Conservation (phyloP, 768 basidiomycete species). For the Mycena haematopus region DNA sequence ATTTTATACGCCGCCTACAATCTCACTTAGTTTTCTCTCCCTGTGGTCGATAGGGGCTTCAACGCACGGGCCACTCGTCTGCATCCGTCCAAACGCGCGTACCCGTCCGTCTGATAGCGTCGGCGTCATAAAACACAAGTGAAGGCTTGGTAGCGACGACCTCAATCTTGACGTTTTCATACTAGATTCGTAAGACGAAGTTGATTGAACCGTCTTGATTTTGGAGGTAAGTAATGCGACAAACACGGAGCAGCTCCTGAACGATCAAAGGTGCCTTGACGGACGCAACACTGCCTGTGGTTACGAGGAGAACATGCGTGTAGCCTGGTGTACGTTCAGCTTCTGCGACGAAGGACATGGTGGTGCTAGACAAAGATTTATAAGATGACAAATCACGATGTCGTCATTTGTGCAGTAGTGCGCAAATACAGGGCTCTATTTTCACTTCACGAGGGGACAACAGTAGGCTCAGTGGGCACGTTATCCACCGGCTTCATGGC, state of each 20-base stretch:
- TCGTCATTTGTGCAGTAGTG: not conserved
- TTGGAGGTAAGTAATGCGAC: constrained; percentile 26
- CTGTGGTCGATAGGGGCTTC: not conserved
- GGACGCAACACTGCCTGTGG: constrained; percentile 95
- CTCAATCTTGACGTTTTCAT: constrained; percentile 76
- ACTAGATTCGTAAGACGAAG: constrained; percentile 48
- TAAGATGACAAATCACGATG: not conserved
- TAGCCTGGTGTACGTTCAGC: constrained; percentile 47
- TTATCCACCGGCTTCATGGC: constrained; percentile 91
- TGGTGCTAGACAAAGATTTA: not conserved
- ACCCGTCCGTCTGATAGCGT: constrained; percentile 56
- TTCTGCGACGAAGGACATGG: constrained; percentile 46
- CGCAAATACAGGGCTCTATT: not conserved
- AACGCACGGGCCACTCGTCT: constrained; percentile 90
- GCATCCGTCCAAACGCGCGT: constrained; percentile 85
- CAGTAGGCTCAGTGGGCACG: constrained; percentile 39
- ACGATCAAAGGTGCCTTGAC: constrained; percentile 94
- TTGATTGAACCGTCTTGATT: not conserved
- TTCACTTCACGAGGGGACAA: constrained; percentile 22
- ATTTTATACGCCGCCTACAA: constrained; percentile 72
- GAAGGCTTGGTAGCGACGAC: constrained; percentile 84
- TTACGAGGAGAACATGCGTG: constrained; percentile 80
- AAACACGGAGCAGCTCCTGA: constrained; percentile 65
- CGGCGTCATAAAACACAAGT: constrained; percentile 73
- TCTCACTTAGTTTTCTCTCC: not conserved